Conservation (phyloP, 2,329 filamentous ascomycete genomes). For the Tolypocladium cylindrosporum region DNA sequence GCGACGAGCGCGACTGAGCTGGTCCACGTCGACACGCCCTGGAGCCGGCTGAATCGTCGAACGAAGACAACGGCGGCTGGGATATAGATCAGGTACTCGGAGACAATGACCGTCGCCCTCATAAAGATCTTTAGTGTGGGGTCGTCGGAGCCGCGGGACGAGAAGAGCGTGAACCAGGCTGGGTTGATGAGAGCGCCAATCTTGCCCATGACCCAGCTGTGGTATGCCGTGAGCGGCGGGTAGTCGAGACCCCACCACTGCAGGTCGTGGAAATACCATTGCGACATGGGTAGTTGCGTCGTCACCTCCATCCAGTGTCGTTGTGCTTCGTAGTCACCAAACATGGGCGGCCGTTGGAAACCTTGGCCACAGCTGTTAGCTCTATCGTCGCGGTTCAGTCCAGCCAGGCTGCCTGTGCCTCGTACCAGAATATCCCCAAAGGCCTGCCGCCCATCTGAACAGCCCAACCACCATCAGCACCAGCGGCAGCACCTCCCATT, state of each 20-base stretch:
- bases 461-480: conserved; percentile 85
- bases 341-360: conserved; percentile 74
- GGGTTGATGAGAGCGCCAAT: conserved; percentile 72
- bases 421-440: conserved; percentile 91
- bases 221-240: conserved; percentile 92
- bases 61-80: conserved; percentile 81
- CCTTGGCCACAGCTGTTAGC: conserved; percentile 29
- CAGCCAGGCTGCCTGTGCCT: not conserved
- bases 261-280: conserved; percentile 97
- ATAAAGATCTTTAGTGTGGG: conserved; percentile 83
- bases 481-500: conserved; percentile 86
- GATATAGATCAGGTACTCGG: conserved; percentile 83
- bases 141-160: conserved; percentile 74
- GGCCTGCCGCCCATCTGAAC: conserved; percentile 82
- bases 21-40: conserved; percentile 72
- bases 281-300: conserved; percentile 74
- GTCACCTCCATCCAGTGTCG: conserved; percentile 99
- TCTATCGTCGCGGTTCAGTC: not conserved
- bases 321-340: conserved; percentile 96
- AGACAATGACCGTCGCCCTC: conserved; percentile 82
- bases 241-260: conserved; percentile 98
- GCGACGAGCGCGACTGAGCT: conserved; percentile 77
- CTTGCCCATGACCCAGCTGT: conserved; percentile 90
- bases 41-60: conserved; percentile 66
- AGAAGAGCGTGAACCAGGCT: conserved; percentile 77